phyloP scores from a whole-genome alignment of 768 basidiomycete species.

The Russula emetica region DNA sequence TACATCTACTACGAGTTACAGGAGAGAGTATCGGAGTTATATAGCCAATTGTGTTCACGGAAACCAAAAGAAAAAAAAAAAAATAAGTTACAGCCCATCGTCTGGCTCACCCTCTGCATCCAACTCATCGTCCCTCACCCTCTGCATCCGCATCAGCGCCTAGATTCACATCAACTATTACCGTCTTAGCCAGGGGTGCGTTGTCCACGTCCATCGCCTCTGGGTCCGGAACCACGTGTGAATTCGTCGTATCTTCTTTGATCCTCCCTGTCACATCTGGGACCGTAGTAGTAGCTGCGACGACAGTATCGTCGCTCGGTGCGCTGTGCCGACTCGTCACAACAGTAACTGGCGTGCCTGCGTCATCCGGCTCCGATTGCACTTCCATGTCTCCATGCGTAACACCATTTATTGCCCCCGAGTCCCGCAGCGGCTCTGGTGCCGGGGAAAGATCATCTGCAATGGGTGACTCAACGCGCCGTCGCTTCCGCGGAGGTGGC shows the following conservation, averaged over 20 bases:
- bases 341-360: conserved; percentile 47
- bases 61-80: conserved; percentile 11
- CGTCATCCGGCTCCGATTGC: conserved; percentile 47
- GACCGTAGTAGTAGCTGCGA: conserved; percentile 34
- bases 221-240: conserved; percentile 1
- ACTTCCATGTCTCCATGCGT: conserved; percentile 33
- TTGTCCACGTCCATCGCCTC: conserved; percentile 27
- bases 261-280: neutral
- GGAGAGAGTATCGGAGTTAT: conserved; percentile 15
- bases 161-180: conserved; percentile 1
- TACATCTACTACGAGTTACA: conserved; percentile 24
- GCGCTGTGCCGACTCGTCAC: conserved; percentile 50
- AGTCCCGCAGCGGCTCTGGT: conserved; percentile 17
- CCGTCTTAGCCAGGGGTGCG: conserved; percentile 22
- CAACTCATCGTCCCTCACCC: conserved; percentile 38
- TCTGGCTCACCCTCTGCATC: conserved; percentile 37
- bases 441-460: conserved; percentile 25
- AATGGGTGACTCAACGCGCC: conserved; percentile 34
- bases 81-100: conserved; percentile 26
- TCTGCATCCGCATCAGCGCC: conserved; percentile 34
- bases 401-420: conserved; percentile 4
- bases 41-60: conserved; percentile 18
- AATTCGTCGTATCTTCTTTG: conserved; percentile 18
- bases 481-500: conserved; percentile 31
- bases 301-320: conserved; percentile 56